phyloP scores from a whole-genome alignment of 2,329 filamentous ascomycete species.

The Anisogramma anomala region DNA sequence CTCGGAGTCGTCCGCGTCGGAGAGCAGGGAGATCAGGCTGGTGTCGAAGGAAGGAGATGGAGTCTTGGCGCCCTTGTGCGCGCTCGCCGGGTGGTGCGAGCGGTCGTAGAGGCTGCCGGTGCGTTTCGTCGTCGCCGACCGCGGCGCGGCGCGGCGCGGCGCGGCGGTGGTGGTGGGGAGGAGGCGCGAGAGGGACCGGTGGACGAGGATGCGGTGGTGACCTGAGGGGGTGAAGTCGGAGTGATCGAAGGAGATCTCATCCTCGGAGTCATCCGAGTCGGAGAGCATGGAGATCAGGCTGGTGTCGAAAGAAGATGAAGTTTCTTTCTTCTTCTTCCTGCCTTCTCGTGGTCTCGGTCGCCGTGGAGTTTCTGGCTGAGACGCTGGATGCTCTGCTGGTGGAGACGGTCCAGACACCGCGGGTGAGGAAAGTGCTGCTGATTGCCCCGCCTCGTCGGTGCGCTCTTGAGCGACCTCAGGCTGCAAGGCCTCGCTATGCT shows the following conservation, averaged over 20 bases:
- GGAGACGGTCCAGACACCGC: background rate
- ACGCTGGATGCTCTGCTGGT: background rate
- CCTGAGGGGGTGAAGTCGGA: slow-evolving; percentile 17
- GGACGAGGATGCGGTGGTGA: slow-evolving; percentile 4
- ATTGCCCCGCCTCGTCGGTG: background rate
- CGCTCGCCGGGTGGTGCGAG: background rate
- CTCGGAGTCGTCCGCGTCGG: slow-evolving; percentile 25
- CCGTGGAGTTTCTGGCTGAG: background rate
- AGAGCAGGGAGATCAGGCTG: slow-evolving; percentile 33
- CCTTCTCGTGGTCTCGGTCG: slow-evolving; percentile 8
- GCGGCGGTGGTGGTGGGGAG: too few relatives aligned
- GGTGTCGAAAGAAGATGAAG: slow-evolving; percentile 22
- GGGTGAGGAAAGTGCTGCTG: background rate
- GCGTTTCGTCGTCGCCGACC: background rate
- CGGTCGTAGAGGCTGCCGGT: background rate
- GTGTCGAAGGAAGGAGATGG: slow-evolving; percentile 23
- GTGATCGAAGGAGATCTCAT: slow-evolving; percentile 28
- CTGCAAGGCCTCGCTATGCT: too few relatives aligned
- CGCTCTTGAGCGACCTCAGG: too few relatives aligned
- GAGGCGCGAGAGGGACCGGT: slow-evolving; percentile 3
- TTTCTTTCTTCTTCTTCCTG: slow-evolving; percentile 1
- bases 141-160: background rate
- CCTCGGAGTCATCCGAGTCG: slow-evolving; percentile 25
- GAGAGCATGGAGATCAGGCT: slow-evolving; percentile 34
- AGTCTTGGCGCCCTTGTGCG: too few relatives aligned